These are phyloP conservation scores for Flaveria sonorensis DNA, from an alignment of 129 eudicot genomes.

Conservation along the genomic window DNA sequence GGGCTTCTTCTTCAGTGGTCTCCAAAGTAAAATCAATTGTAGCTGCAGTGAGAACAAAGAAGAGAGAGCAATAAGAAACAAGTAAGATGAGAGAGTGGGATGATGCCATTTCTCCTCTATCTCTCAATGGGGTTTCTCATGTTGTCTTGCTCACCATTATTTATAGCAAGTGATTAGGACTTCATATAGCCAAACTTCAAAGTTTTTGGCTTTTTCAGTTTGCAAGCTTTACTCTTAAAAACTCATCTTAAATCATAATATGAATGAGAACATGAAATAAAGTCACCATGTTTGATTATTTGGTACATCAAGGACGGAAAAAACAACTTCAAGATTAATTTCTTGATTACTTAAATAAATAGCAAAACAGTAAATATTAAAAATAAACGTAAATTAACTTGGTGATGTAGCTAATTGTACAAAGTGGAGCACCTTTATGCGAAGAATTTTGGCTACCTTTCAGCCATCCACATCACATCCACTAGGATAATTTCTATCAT, in stretches of 20 bases:
- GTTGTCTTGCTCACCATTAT: constrained; percentile 13
- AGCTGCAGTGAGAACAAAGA: background rate
- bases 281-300: no score
- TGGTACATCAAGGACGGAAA: background rate
- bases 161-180: constrained; percentile 22
- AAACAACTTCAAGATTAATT: background rate
- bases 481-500: constrained; percentile 3
- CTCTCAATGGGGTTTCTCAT: constrained; percentile 20
- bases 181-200: constrained; percentile 4
- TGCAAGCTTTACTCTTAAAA: background rate
- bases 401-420: constrained; percentile 28
- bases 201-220: background rate
- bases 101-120: constrained; percentile 25
- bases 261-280: background rate
- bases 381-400: background rate
- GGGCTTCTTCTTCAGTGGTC: background rate
- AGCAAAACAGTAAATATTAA: background rate
- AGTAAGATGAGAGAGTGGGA: constrained; percentile 26
- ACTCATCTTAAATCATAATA: background rate
- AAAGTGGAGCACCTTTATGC: constrained; percentile 21
- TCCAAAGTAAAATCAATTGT: background rate
- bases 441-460: constrained; percentile 5
- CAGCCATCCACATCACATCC: constrained; percentile 40
- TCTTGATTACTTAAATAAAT: background rate
- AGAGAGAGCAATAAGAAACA: constrained; percentile 20